These are phyloP conservation scores for Phoma sp. DNA, from an alignment of 2,329 filamentous ascomycete genomes.

Conservation along the genomic window DNA sequence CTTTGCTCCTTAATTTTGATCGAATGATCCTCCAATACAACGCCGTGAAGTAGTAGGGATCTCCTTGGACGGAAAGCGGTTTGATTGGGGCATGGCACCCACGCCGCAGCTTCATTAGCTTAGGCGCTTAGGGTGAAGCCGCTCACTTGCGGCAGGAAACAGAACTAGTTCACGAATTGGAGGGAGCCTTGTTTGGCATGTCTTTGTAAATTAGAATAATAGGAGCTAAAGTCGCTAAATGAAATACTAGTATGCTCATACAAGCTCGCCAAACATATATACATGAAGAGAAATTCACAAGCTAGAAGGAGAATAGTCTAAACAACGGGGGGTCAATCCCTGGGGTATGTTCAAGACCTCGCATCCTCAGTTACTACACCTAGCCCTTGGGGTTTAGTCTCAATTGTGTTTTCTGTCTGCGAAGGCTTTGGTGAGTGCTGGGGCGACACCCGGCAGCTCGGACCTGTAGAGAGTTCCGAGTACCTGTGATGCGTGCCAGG, in stretches of 20 bases:
- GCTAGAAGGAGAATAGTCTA: neutral
- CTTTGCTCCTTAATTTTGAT: too few species aligned
- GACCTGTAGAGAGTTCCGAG: conserved; percentile 31
- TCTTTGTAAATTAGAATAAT: neutral
- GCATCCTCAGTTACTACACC: conserved; percentile 19
- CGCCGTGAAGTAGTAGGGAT: too few species aligned
- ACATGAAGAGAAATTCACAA: neutral
- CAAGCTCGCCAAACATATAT: neutral
- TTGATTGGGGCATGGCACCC: too few species aligned
- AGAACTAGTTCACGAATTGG: too few species aligned
- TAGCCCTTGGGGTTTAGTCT: conserved; percentile 22
- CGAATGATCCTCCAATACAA: too few species aligned
- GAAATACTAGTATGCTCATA: neutral
- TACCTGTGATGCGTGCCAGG: conserved; percentile 18
- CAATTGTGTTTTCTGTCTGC: conserved; percentile 21
- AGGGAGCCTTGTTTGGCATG: neutral
- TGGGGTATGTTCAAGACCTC: neutral
- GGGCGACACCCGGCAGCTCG: conserved; percentile 30
- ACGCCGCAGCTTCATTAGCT: too few species aligned
- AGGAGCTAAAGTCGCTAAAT: neutral
- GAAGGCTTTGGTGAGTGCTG: conserved; percentile 24
- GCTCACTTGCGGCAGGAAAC: too few species aligned
- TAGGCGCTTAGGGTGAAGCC: too few species aligned
- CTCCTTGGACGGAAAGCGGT: too few species aligned
- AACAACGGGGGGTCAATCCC: neutral